phyloP scores from a whole-genome alignment of 352 stramenopile genomes.

The Thalassiosira livingstoniorum region DNA sequence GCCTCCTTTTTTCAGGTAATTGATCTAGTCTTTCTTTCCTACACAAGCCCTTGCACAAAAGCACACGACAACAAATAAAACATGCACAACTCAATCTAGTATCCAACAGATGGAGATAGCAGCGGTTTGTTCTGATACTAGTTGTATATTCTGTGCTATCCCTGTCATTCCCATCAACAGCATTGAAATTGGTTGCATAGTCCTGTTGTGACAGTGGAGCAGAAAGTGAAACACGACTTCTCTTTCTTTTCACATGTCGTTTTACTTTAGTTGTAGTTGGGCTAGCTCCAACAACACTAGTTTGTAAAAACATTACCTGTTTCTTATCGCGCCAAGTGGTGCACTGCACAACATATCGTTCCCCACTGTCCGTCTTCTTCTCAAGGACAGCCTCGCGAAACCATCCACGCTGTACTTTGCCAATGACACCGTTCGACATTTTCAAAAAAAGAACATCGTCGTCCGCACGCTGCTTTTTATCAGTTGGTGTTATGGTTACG shows the following conservation, averaged over 20 bases:
- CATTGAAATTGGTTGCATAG: neutral
- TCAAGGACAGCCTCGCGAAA: neutral
- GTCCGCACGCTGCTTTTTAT: conserved; percentile 20
- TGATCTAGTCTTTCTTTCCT: neutral
- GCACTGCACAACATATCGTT: neutral
- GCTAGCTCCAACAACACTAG: neutral
- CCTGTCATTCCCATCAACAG: conserved; percentile 5
- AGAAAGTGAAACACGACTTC: neutral
- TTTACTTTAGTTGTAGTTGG: neutral
- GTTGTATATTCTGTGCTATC: conserved; percentile 1
- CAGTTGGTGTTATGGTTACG: conserved; percentile 20
- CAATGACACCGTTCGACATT: neutral
- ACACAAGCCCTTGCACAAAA: neutral
- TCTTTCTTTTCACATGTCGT: neutral
- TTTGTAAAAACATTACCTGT: neutral
- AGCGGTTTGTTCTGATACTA: neutral
- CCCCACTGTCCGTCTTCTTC: neutral
- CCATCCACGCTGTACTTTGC: neutral
- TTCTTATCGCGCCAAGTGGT: neutral
- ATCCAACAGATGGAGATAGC: neutral
- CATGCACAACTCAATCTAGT: neutral
- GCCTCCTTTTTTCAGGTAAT: neutral
- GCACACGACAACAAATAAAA: neutral
- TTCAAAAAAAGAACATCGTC: conserved; percentile 19
- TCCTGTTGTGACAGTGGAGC: neutral